Percentiles rank a stretch among this genome's conserved stretches.
These are phyloP conservation scores for Colletotrichum cereale DNA, from an alignment of 2,329 filamentous ascomycete species.

Conservation along the genomic window DNA sequence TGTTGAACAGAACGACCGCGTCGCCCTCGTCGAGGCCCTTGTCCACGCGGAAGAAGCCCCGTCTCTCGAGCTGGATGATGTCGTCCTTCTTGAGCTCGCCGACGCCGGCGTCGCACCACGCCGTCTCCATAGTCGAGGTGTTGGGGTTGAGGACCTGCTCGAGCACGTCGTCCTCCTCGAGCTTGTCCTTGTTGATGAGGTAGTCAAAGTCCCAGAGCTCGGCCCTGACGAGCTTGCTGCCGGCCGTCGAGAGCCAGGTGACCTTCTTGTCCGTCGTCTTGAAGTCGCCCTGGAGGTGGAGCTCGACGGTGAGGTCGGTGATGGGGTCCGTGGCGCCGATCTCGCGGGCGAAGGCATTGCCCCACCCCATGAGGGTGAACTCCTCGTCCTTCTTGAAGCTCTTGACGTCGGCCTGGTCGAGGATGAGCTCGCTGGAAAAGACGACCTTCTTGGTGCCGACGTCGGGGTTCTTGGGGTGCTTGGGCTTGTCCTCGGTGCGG, in stretches of 20 bases:
- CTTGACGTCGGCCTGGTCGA: conserved; percentile 90
- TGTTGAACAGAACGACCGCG: conserved; percentile 67
- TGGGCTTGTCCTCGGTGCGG: conserved; percentile 80
- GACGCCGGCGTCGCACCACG: conserved; percentile 85
- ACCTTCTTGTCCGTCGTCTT: conserved; percentile 98
- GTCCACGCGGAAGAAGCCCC: conserved; percentile 92
- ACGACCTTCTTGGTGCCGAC: conserved; percentile 89
- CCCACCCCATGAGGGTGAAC: conserved; percentile 97
- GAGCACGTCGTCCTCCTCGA: conserved; percentile 87
- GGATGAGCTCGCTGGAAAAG: conserved; percentile 79
- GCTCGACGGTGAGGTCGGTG: conserved; percentile 80
- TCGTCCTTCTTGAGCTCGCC: conserved; percentile 84
- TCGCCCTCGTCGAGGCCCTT: conserved; percentile 65
- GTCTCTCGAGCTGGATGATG: conserved; percentile 94
- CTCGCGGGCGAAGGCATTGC: conserved; percentile 83
- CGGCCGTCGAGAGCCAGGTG: conserved; percentile 86
- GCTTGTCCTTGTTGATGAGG: conserved; percentile 93
- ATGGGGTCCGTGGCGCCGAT: conserved; percentile 72
- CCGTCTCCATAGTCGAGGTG: conserved; percentile 81
- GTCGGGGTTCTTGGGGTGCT: conserved; percentile 89
- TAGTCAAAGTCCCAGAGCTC: conserved; percentile 97
- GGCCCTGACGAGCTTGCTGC: conserved; percentile 81
- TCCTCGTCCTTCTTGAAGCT: conserved; percentile 88
- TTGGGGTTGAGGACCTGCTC: conserved; percentile 85
- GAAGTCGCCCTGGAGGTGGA: conserved; percentile 93